phyloP scores from a whole-genome alignment of 176 grass and related monocot genomes.

The Oryza longistaminata region DNA sequence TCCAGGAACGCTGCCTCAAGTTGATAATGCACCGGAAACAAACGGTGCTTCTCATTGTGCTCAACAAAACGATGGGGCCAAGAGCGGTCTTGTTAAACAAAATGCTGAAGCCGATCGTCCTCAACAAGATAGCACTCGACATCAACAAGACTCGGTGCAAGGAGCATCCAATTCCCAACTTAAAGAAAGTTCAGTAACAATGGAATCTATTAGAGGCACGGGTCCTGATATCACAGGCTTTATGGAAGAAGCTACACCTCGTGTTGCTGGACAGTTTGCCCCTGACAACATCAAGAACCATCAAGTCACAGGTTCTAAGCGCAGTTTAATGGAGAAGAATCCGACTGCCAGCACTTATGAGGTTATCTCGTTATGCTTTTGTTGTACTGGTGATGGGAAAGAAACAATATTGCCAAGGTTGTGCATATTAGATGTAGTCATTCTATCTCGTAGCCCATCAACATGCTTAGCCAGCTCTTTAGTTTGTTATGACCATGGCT shows the following conservation, averaged over 20 bases:
- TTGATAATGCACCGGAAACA: constrained; percentile 3
- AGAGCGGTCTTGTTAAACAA: neutral
- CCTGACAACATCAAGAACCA: neutral
- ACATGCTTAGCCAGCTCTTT: constrained; percentile 8
- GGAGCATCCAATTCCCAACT: neutral
- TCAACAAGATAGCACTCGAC: neutral
- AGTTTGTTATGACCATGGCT: neutral
- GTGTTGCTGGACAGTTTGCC: neutral
- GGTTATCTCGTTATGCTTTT: constrained; percentile 27
- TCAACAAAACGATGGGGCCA: neutral
- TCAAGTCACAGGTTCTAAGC: constrained; percentile 7
- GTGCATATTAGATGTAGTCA: neutral
- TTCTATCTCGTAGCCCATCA: neutral
- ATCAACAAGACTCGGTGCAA: neutral
- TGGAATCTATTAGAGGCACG: neutral
- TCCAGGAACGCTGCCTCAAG: neutral
- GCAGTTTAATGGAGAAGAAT: constrained; percentile 34
- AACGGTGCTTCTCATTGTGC: neutral
- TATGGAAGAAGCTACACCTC: neutral
- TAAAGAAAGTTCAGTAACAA: constrained; percentile 10
- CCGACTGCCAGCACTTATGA: constrained; percentile 25
- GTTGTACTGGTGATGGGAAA: neutral
- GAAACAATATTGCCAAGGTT: neutral
- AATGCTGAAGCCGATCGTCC: neutral
- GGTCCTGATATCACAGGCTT: neutral